Conservation (phyloP, 2,329 filamentous ascomycete species). For the Lanzia echinophila region DNA sequence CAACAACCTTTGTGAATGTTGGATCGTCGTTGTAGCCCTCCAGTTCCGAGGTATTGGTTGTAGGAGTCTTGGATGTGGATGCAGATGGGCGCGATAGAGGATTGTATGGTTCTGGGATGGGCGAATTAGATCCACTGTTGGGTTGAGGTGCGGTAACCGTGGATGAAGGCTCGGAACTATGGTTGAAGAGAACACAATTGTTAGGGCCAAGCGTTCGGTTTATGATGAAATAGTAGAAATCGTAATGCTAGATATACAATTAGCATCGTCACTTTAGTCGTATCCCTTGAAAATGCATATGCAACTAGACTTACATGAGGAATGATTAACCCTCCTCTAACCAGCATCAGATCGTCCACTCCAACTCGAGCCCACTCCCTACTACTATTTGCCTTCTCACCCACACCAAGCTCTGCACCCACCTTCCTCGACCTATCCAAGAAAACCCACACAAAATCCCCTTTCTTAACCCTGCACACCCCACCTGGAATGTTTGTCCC, state of each 20-base stretch:
- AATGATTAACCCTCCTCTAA: constrained; percentile 83
- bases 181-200: constrained; percentile 70
- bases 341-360: constrained; percentile 92
- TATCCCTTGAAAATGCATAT: neutral
- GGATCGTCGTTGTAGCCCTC: constrained; percentile 78
- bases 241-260: constrained; percentile 66
- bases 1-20: constrained; percentile 83
- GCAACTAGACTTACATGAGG: constrained; percentile 76
- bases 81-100: constrained; percentile 33
- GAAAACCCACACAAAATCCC: constrained; percentile 88
- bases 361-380: constrained; percentile 89
- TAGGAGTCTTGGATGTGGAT: constrained; percentile 22
- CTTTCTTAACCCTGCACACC: constrained; percentile 81
- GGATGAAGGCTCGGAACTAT: constrained; percentile 45
- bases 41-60: constrained; percentile 35
- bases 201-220: constrained; percentile 75
- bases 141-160: constrained; percentile 10
- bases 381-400: constrained; percentile 50
- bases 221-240: constrained; percentile 94
- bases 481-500: constrained; percentile 85
- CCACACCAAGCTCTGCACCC: constrained; percentile 74
- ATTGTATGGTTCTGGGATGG: constrained; percentile 29
- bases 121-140: constrained; percentile 9
- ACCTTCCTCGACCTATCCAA: constrained; percentile 87
- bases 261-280: constrained; percentile 1